Percentiles rank a stretch among this genome's conserved stretches.
Conservation (phyloP, 2,329 filamentous ascomycete species). For the Phaeosphaeriaceae sp. region DNA sequence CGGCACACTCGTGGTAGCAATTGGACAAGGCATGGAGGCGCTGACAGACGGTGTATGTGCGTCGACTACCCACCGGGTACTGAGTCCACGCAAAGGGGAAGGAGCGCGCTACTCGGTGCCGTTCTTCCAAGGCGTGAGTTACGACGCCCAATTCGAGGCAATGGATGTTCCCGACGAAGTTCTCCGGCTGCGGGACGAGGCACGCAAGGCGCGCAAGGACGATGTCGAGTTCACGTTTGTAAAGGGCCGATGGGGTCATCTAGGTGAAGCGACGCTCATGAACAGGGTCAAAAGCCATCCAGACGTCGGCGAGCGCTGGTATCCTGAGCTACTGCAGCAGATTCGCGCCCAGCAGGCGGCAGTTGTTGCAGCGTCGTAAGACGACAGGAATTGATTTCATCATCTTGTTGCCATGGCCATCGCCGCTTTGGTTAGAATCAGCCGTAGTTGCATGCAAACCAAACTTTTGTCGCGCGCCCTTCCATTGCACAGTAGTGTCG, state of each 20-base stretch:
- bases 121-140: slow-evolving; percentile 87
- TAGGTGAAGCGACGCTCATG: slow-evolving; percentile 84
- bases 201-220: slow-evolving; percentile 66
- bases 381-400: too few species aligned
- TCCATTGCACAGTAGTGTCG: neutral
- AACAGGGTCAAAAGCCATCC: slow-evolving; percentile 88
- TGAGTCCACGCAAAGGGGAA: slow-evolving; percentile 73
- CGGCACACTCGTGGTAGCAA: slow-evolving; percentile 84
- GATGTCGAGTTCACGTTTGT: slow-evolving; percentile 90
- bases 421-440: neutral
- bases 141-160: slow-evolving; percentile 80
- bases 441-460: neutral
- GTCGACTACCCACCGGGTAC: slow-evolving; percentile 81
- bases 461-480: neutral
- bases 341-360: slow-evolving; percentile 52
- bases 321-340: slow-evolving; percentile 54
- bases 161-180: slow-evolving; percentile 74
- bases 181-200: slow-evolving; percentile 65
- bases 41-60: slow-evolving; percentile 84
- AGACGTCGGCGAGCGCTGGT: slow-evolving; percentile 82
- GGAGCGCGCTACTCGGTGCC: slow-evolving; percentile 82
- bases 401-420: neutral
- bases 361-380: slow-evolving; percentile 11
- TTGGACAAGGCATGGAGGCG: slow-evolving; percentile 87
- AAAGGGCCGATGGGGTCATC: slow-evolving; percentile 68